phyloP scores from a whole-genome alignment of 2,329 filamentous ascomycete species.

The Plectosphaerella sp. region DNA sequence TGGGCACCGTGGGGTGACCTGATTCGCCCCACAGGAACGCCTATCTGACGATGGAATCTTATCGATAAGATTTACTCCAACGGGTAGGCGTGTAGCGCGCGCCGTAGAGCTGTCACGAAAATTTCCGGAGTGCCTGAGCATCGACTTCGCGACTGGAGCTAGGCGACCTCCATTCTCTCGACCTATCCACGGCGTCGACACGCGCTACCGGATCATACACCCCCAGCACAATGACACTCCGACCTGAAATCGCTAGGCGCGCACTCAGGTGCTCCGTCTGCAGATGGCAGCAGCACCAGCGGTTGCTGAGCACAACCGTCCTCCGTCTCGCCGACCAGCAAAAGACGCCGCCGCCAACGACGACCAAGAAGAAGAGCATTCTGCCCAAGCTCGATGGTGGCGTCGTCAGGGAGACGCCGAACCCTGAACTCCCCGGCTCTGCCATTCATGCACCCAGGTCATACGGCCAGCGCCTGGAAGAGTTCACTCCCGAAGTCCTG shows the following conservation, averaged over 20 bases:
- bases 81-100: neutral
- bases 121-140: neutral
- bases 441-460: slow-evolving; percentile 55
- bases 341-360: slow-evolving; percentile 4
- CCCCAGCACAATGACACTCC: slow-evolving; percentile 21
- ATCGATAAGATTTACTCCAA: neutral
- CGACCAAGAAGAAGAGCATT: slow-evolving; percentile 10
- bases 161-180: neutral
- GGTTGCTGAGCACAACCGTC: slow-evolving; percentile 41
- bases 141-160: neutral
- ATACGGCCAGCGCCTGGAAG: slow-evolving; percentile 50
- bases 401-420: slow-evolving; percentile 23
- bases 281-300: slow-evolving; percentile 36
- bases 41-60: neutral
- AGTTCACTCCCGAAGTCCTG: slow-evolving; percentile 56
- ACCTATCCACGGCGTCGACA: neutral
- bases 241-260: slow-evolving; percentile 22
- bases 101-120: neutral
- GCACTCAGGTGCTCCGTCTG: slow-evolving; percentile 42
- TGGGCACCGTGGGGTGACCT: neutral
- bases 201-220: neutral
- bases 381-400: slow-evolving; percentile 8
- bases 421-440: slow-evolving; percentile 34
- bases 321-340: slow-evolving; percentile 23
- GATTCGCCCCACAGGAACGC: neutral